Evolutionary conservation across 768 basidiomycete species (phyloP), one percentile per base, ranked within the genome.

Genomic region (Suillus discolor): DNA sequence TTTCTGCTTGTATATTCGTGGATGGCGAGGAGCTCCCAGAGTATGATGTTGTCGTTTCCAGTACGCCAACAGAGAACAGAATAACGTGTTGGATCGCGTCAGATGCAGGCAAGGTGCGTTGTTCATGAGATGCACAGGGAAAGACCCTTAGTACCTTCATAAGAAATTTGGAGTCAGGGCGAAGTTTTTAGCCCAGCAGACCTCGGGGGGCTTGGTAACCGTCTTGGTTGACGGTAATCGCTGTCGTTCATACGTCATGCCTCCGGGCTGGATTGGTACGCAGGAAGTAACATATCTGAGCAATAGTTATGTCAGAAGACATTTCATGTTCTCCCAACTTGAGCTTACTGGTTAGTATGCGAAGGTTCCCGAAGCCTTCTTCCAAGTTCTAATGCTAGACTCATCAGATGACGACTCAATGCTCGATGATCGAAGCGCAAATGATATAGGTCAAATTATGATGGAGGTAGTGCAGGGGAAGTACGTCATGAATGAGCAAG

Each of bases 341-440:
- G 65, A 70, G 57, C 65, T 73, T 11, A 66, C 57, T n/a, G 72
- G 73, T 68, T 49, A 60, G 51, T 41, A 23, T 45, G 6, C 15
- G 25, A 12, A 36, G 42, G 28, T 23, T 36, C 13, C 7, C 4
- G 20, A 31, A 23, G 9, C 25, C 45, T 31, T 31, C 36, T 16
- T 62, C 28, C 20, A 45, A 16, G 4, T 47, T 66, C n/a, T 28
- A 38, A n/a, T 11, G 55, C 55, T 53, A 9, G 16, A 61, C 44
- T n/a, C n/a, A 51, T 63, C 44, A 74, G 71, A 74, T 38, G 73
- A 72, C 4, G 73, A 71, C 51, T 65, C 62, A 12, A 61, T 71
- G 47, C 45, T 70, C 31, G 57, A 65, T 6, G 54, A 66, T 38
- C n/a, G 36, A 23, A 34, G 51, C 6, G 47, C 66, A 9, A 65